Evolutionary conservation across 73 alveolate genomes (phyloP).

Genomic region (Strombidium stylifer): DNA sequence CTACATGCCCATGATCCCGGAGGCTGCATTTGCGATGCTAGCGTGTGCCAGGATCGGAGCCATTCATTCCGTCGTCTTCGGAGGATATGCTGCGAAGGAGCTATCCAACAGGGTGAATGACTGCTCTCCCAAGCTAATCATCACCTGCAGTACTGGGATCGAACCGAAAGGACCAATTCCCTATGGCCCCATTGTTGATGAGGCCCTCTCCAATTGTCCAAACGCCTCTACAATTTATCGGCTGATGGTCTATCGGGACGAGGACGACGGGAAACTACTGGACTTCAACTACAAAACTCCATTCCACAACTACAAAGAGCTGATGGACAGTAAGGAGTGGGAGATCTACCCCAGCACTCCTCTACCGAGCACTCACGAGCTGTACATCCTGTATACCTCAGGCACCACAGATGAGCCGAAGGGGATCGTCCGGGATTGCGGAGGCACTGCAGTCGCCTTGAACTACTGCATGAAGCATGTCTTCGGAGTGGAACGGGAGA

Average conservation of each 20-base stretch:
- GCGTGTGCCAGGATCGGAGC: slow-evolving; percentile 99
- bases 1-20: slow-evolving; percentile 99
- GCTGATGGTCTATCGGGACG: slow-evolving; percentile 14
- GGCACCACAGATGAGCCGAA: slow-evolving; percentile 99
- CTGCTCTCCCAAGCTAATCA: slow-evolving; percentile 82
- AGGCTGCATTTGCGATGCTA: slow-evolving; percentile 94
- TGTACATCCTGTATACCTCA: slow-evolving; percentile 97
- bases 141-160: slow-evolving; percentile 96
- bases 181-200: slow-evolving; percentile 83
- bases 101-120: slow-evolving; percentile 94
- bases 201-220: too few relatives aligned
- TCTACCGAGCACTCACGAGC: slow-evolving; percentile 86
- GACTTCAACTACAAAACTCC: too few relatives aligned
- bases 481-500: slow-evolving; percentile 84
- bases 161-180: slow-evolving; percentile 90
- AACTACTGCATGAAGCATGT: slow-evolving; percentile 92
- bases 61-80: slow-evolving; percentile 99
- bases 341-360: slow-evolving; percentile 72
- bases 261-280: too few relatives aligned
- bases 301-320: slow-evolving; percentile 66
- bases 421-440: slow-evolving; percentile 98
- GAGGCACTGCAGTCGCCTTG: slow-evolving; percentile 95
- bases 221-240: too few relatives aligned
- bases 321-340: slow-evolving; percentile 35
- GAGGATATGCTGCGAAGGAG: slow-evolving; percentile 98